Base-by-base conservation (phyloP, 1,139 yeast genomes). In the Pichia sp. region DNA sequence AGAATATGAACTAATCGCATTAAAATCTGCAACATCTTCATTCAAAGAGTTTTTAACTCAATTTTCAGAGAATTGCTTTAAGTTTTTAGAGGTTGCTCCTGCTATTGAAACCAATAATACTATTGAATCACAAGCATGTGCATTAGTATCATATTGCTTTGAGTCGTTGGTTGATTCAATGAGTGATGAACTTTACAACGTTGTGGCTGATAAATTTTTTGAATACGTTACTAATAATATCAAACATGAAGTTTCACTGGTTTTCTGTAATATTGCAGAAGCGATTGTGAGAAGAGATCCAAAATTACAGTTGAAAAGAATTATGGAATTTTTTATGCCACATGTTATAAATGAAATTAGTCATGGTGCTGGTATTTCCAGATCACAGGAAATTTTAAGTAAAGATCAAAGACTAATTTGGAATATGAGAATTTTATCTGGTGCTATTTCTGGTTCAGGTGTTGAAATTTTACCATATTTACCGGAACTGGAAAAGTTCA, bases 281-380 rank as follows among this genome's bases (percentile, higher is more conserved):
- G 74, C 80, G 1, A 59, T 87, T 26, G 76, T 81, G 6, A 77
- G 78, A 49, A 73, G 85, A 34, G 75, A 80, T 37, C 86, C 81
- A 2, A 55, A 55, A 28, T 53, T 59, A 6, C 67, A 73, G 7
- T 74, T 80, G 48, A 65, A 70, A 2, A 60, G 61, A 31, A 62
- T 76, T 31, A 69, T 74, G 37, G 64, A 67, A 1, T 55, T 69
- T 21, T 61, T 83, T 22, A 65, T 72, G 38, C 69, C 68, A 2
- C 72, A 72, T 45, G 79, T 89, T 27, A 68, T 69, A 37, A 78
- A 74, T 23, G 96, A 91, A 55, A 70, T 91, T 19, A 69, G 68
- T n/a, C 85, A 89, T 50, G 85, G 80, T 9, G 96, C 97, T 0
- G 97, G 96, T 2, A 66, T 76, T 1, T 66, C 80, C 0, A 73